Evolutionary conservation across 2,329 filamentous ascomycete species (phyloP).

Genomic region (Pestalotiopsis sp.): DNA sequence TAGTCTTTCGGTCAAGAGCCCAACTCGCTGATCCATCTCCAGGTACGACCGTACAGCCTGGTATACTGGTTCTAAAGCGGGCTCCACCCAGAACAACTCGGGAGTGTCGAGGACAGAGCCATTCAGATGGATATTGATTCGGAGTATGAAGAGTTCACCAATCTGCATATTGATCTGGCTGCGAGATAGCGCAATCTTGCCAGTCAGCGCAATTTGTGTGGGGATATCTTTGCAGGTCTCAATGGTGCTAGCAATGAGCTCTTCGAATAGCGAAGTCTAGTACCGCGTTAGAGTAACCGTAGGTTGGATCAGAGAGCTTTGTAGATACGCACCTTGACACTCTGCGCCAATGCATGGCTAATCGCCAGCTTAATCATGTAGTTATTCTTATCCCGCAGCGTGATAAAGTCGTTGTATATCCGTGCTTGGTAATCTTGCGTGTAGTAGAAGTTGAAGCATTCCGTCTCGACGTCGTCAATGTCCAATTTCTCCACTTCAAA

Average conservation of each 20-base stretch:
- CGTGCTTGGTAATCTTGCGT: conserved; percentile 95
- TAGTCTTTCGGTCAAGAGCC: conserved; percentile 83
- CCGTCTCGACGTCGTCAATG: conserved; percentile 84
- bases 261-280: conserved; percentile 91
- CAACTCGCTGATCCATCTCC: conserved; percentile 96
- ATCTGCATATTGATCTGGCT: conserved; percentile 99
- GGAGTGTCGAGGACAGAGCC: conserved; percentile 95
- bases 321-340: conserved; percentile 70
- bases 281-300: conserved; percentile 10
- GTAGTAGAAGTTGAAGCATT: conserved; percentile 99
- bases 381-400: conserved; percentile 87
- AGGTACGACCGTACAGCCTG: conserved; percentile 93
- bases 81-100: conserved; percentile 98
- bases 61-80: conserved; percentile 94
- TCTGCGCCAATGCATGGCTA: conserved; percentile 92
- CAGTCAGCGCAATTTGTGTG: conserved; percentile 87
- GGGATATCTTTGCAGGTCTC: conserved; percentile 92
- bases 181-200: conserved; percentile 85
- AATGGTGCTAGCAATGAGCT: conserved; percentile 91
- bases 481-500: conserved; percentile 91
- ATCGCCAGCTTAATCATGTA: conserved; percentile 99
- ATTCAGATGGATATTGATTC: conserved; percentile 97
- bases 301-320: background rate
- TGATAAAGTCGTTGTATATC: conserved; percentile 99
- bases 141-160: conserved; percentile 93